phyloP scores from a whole-genome alignment of 2,329 filamentous ascomycete species.

The Keithomyces neogunnii region DNA sequence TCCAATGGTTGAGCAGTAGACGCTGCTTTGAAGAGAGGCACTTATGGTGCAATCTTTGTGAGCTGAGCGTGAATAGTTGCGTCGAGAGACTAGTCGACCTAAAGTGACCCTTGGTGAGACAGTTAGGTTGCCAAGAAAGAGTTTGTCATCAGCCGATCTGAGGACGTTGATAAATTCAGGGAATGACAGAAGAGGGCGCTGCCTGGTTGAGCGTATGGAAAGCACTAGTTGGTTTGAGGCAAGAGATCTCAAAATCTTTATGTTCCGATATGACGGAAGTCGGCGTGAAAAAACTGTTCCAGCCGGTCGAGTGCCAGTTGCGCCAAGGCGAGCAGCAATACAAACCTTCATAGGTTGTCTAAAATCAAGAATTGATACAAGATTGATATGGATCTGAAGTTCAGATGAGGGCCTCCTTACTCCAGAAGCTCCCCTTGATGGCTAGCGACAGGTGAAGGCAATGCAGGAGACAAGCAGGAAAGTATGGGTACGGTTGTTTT shows the following conservation, averaged over 20 bases:
- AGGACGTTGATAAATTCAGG: neutral
- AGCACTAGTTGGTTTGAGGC: neutral
- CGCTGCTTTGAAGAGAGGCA: neutral
- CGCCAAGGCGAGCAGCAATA: neutral
- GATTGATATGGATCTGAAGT: neutral
- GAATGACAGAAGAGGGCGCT: neutral
- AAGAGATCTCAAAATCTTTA: neutral
- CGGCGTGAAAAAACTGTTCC: neutral
- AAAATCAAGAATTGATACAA: neutral
- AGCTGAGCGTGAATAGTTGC: neutral
- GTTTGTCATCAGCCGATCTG: neutral
- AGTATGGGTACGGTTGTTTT: too few species aligned
- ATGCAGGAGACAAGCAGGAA: too few species aligned
- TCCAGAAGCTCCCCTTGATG: too few species aligned
- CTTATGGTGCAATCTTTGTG: too few species aligned
- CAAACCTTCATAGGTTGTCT: slow-evolving; percentile 1
- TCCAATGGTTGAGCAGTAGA: neutral
- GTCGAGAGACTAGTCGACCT: neutral
- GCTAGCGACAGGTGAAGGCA: too few species aligned
- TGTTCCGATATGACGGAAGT: neutral
- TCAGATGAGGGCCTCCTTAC: too few species aligned
- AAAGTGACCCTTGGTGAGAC: neutral
- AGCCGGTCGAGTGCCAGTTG: neutral
- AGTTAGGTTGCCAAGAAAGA: neutral
- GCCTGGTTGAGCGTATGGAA: neutral